Evolutionary conservation across 768 basidiomycete species (phyloP).

Genomic region (Serpula lacrymans): DNA sequence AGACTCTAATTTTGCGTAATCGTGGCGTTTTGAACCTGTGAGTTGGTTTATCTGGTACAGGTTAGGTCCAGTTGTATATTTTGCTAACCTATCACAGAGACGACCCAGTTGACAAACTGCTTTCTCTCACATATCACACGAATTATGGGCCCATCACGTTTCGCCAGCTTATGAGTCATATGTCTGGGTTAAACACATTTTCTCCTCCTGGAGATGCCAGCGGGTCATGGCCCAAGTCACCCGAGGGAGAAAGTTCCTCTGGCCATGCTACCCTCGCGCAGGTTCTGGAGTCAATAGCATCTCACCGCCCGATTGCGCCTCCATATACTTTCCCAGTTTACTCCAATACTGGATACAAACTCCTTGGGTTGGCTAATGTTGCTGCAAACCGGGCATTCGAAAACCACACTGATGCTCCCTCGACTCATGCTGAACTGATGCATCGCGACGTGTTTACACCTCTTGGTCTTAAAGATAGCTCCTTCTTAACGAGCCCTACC

Average conservation of each 20-base stretch:
- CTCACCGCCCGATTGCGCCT: constrained; percentile 17
- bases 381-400: constrained; percentile 16
- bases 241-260: constrained; percentile 18
- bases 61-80: background rate
- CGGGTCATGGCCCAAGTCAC: constrained; percentile 20
- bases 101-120: constrained; percentile 20
- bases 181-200: constrained; percentile 26
- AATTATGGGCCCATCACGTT: constrained; percentile 15
- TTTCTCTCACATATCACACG: constrained; percentile 16
- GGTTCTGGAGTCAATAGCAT: constrained; percentile 13
- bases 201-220: constrained; percentile 18
- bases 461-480: constrained; percentile 19
- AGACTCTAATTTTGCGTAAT: constrained; percentile 21
- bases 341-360: constrained; percentile 23
- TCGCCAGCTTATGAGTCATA: constrained; percentile 22
- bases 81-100: constrained; percentile 14
- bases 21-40: constrained; percentile 20
- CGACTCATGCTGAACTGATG: constrained; percentile 13
- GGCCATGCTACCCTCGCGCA: constrained; percentile 15
- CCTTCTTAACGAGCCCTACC: constrained; percentile 14
- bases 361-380: constrained; percentile 22
- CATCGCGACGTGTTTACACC: constrained; percentile 24
- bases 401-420: constrained; percentile 1
- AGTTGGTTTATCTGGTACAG: too few relatives aligned
- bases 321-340: constrained; percentile 24